Percentiles rank a stretch among this genome's conserved stretches.
These are phyloP conservation scores for Lichtheimia hyalospora DNA, from an alignment of 371 early-diverging fungal genomes.

Conservation along the genomic window DNA sequence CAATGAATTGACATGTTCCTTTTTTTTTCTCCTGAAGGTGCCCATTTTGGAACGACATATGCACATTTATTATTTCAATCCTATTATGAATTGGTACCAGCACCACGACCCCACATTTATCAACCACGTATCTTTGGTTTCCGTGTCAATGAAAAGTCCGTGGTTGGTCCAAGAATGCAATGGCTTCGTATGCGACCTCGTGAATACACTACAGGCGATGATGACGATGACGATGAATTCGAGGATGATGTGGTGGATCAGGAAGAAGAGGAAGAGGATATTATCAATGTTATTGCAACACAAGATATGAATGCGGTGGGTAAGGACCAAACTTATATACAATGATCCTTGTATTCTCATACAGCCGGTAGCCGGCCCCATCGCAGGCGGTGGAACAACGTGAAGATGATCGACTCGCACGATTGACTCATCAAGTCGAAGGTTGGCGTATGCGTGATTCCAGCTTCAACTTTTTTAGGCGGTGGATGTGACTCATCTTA, in stretches of 20 bases:
- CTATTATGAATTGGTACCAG: conserved; percentile 76
- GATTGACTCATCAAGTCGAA: conserved; percentile 20
- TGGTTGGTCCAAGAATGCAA: conserved; percentile 72
- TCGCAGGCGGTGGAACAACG: conserved; percentile 15
- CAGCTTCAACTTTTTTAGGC: conserved; percentile 35
- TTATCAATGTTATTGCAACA: conserved; percentile 2
- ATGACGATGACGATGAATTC: conserved; percentile 34
- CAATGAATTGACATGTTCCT: background rate
- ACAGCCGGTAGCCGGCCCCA: conserved; percentile 9
- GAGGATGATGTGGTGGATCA: conserved; percentile 23
- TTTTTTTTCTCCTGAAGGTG: conserved; percentile 51
- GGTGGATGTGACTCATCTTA: conserved; percentile 27
- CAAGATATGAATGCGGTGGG: conserved; percentile 13
- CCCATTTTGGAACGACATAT: conserved; percentile 95
- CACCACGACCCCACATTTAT: conserved; percentile 53
- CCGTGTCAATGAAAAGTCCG: conserved; percentile 58
- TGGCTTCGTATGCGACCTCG: conserved; percentile 70
- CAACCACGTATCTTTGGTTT: conserved; percentile 85
- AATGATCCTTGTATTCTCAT: conserved; percentile 2
- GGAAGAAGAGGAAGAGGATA: conserved; percentile 11
- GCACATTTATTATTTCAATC: conserved; percentile 89
- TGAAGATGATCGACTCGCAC: conserved; percentile 15
- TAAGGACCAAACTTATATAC: conserved; percentile 5
- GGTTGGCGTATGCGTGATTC: conserved; percentile 27
- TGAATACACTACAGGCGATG: conserved; percentile 32